These are phyloP conservation scores for Penicillium nucicola DNA, from an alignment of 495 filamentous ascomycete species.

Conservation along the genomic window DNA sequence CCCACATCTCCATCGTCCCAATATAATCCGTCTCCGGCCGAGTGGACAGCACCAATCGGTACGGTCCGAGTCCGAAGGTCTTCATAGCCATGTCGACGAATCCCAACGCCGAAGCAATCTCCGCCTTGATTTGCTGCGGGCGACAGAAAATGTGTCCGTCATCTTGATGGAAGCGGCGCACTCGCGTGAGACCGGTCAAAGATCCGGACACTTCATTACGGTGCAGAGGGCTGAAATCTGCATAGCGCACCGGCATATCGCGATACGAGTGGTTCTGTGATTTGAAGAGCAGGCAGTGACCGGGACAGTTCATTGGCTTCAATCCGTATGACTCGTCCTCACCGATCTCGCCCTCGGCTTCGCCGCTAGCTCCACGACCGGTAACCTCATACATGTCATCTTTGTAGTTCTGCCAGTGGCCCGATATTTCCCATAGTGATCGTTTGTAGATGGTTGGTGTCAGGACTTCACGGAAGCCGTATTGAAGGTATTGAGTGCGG, in stretches of 20 bases:
- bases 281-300: constrained; percentile 85
- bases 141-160: constrained; percentile 95
- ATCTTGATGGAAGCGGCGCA: constrained; percentile 93
- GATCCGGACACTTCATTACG: constrained; percentile 87
- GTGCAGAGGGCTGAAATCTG: constrained; percentile 89
- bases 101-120: constrained; percentile 74
- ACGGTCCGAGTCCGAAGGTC: constrained; percentile 69
- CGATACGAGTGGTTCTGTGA: constrained; percentile 70
- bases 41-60: constrained; percentile 77
- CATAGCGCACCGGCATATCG: constrained; percentile 85
- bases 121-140: constrained; percentile 73
- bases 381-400: constrained; percentile 94
- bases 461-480: constrained; percentile 88
- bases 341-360: constrained; percentile 40
- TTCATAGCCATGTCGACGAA: constrained; percentile 79
- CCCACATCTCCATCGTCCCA: constrained; percentile 77
- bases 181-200: constrained; percentile 80
- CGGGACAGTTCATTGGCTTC: constrained; percentile 97
- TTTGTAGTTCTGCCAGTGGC: constrained; percentile 91
- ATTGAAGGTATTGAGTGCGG: constrained; percentile 79
- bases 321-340: constrained; percentile 81
- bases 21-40: constrained; percentile 74
- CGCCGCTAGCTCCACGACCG: constrained; percentile 53
- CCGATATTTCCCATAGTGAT: constrained; percentile 82
- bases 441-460: constrained; percentile 94